Evolutionary conservation across 371 early-diverging fungal species (phyloP).

Genomic region (Thermomucor indicae-seudaticae): DNA sequence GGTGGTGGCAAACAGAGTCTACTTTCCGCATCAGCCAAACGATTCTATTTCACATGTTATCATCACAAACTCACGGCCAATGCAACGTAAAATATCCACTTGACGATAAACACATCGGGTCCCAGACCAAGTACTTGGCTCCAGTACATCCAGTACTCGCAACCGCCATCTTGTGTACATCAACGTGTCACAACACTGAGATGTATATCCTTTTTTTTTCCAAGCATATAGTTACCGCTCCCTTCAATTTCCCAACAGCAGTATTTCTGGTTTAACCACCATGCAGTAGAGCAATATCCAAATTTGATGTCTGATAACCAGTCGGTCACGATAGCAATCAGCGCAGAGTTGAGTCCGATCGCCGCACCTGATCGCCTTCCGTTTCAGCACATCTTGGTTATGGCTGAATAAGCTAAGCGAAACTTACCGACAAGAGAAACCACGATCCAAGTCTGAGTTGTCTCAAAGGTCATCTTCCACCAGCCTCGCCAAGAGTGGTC

Average conservation of each 20-base stretch:
- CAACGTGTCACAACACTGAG: not conserved
- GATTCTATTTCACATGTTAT: not conserved
- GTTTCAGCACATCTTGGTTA: not conserved
- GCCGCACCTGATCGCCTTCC: conserved; percentile 55
- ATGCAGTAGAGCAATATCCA: conserved; percentile 84
- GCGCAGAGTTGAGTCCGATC: conserved; percentile 79
- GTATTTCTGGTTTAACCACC: conserved; percentile 94
- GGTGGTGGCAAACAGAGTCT: conserved; percentile 58
- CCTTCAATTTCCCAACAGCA: conserved; percentile 88
- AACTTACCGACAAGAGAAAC: conserved; percentile 67
- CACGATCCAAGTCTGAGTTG: conserved; percentile 86
- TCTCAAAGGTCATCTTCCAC: conserved; percentile 64
- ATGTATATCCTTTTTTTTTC: not conserved
- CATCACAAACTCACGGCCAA: conserved; percentile 48
- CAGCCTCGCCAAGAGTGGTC: conserved; percentile 58
- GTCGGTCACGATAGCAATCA: conserved; percentile 83
- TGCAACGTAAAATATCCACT: conserved; percentile 56
- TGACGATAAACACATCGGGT: conserved; percentile 38
- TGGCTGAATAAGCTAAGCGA: not conserved
- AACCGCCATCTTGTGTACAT: conserved; percentile 25
- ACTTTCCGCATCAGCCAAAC: not conserved
- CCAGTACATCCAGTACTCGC: conserved; percentile 55
- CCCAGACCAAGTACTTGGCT: conserved; percentile 43
- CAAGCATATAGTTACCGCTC: conserved; percentile 27
- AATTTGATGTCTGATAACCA: conserved; percentile 83